Percentiles rank a stretch among this genome's conserved stretches.
These are phyloP conservation scores for Hanseniaspora singularis DNA, from an alignment of 805 yeast species.

Conservation along the genomic window DNA sequence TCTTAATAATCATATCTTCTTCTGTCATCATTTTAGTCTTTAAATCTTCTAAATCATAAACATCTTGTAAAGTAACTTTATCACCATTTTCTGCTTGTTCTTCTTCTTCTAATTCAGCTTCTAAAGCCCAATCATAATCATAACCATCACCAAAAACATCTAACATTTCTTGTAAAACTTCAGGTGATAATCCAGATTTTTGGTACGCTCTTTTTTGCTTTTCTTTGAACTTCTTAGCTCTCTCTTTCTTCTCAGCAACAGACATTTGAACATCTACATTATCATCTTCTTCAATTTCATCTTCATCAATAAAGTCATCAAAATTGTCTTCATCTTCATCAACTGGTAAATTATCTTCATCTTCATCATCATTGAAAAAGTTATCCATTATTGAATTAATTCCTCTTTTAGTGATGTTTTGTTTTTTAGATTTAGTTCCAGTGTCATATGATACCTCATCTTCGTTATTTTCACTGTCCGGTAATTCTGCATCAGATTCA, in stretches of 20 bases:
- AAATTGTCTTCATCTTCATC: constrained; percentile 54
- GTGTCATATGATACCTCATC: constrained; percentile 24
- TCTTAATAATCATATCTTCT: constrained; percentile 77
- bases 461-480: constrained; percentile 29
- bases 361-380: constrained; percentile 34
- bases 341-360: constrained; percentile 22
- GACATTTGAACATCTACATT: constrained; percentile 83
- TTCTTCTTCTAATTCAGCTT: constrained; percentile 63
- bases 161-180: constrained; percentile 79
- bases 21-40: constrained; percentile 85
- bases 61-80: constrained; percentile 58
- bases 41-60: constrained; percentile 88
- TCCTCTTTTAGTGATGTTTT: constrained; percentile 17
- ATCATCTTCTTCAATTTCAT: constrained; percentile 85
- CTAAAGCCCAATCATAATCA: constrained; percentile 96
- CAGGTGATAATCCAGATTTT: constrained; percentile 62
- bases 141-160: constrained; percentile 96
- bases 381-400: constrained; percentile 29
- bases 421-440: constrained; percentile 18
- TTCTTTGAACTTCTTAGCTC: constrained; percentile 31
- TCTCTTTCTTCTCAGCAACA: constrained; percentile 62
- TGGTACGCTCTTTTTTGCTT: constrained; percentile 43
- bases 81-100: constrained; percentile 38
- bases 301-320: constrained; percentile 95
- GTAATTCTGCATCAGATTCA: background rate